A percentile compares a stretch with the other conserved stretches of the same genome.
These are phyloP conservation scores for Phylloporus rhodoxanthus DNA, from an alignment of 768 basidiomycete species.

Conservation along the genomic window DNA sequence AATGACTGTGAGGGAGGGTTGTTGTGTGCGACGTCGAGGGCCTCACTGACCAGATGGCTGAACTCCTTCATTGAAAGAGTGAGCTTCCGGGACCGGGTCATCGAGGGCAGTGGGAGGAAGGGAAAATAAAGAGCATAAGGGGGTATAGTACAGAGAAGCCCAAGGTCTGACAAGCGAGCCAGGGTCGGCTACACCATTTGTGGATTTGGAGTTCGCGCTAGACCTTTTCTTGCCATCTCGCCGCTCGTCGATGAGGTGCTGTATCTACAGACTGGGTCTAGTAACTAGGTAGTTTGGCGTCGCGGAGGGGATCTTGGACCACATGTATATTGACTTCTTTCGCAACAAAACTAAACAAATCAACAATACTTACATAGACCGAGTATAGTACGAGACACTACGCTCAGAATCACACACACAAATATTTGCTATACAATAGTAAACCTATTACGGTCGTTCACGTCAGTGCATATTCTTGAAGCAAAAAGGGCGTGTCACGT, in stretches of 20 bases:
- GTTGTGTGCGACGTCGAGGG: constrained; percentile 19
- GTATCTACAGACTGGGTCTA: background rate
- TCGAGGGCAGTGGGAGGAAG: constrained; percentile 7
- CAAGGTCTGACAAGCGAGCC: constrained; percentile 6
- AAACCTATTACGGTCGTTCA: constrained; percentile 8
- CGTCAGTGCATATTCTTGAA: constrained; percentile 1
- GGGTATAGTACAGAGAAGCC: constrained; percentile 2
- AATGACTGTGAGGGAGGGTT: constrained; percentile 13
- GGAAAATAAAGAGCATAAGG: constrained; percentile 1
- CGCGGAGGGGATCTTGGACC: too few species aligned
- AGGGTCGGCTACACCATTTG: constrained; percentile 14
- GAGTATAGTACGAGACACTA: too few species aligned
- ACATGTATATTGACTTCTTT: too few species aligned
- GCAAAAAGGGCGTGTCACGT: constrained; percentile 13
- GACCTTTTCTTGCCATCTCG: too few species aligned
- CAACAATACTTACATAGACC: too few species aligned
- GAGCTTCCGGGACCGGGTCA: constrained; percentile 25
- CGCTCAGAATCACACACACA: background rate
- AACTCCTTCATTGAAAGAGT: constrained; percentile 30
- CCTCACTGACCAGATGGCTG: constrained; percentile 32
- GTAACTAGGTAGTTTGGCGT: too few species aligned
- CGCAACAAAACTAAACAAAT: background rate
- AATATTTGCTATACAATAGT: constrained; percentile 2
- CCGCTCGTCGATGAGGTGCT: background rate
- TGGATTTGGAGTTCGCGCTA: too few species aligned